phyloP scores from a whole-genome alignment of 2,329 filamentous ascomycete genomes.

The Elsinoe arachidis region DNA sequence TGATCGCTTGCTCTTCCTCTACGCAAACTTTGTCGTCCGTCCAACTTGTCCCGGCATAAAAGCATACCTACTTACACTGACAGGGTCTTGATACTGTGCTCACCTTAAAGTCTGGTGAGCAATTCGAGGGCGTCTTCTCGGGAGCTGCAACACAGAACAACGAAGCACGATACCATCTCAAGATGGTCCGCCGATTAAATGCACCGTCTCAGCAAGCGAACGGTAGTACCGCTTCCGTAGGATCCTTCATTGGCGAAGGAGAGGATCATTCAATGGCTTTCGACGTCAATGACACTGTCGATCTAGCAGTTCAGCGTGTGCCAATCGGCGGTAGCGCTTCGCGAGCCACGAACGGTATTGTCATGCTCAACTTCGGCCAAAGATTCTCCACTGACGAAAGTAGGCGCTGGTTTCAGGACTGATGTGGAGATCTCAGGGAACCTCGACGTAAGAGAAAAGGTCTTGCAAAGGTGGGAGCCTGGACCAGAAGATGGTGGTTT shows the following conservation, averaged over 20 bases:
- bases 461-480: conserved; percentile 74
- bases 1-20: conserved; percentile 51
- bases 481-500: conserved; percentile 54
- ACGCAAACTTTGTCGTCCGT: conserved; percentile 52
- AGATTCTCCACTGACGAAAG: background rate
- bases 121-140: conserved; percentile 53
- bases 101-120: conserved; percentile 52
- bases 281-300: conserved; percentile 51
- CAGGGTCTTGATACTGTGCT: conserved; percentile 50
- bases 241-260: conserved; percentile 40
- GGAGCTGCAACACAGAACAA: conserved; percentile 43
- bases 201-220: conserved; percentile 37
- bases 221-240: conserved; percentile 33
- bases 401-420: conserved; percentile 65
- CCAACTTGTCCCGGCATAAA: background rate
- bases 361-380: background rate
- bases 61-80: background rate
- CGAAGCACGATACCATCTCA: conserved; percentile 50
- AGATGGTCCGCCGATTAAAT: conserved; percentile 53
- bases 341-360: conserved; percentile 51
- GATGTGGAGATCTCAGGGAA: conserved; percentile 81
- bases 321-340: conserved; percentile 42
- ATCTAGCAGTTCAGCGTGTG: conserved; percentile 48
- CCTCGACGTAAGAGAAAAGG: conserved; percentile 53
- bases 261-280: conserved; percentile 50